phyloP scores from a whole-genome alignment of 73 alveolate genomes.

The Paramecium biaurelia region DNA sequence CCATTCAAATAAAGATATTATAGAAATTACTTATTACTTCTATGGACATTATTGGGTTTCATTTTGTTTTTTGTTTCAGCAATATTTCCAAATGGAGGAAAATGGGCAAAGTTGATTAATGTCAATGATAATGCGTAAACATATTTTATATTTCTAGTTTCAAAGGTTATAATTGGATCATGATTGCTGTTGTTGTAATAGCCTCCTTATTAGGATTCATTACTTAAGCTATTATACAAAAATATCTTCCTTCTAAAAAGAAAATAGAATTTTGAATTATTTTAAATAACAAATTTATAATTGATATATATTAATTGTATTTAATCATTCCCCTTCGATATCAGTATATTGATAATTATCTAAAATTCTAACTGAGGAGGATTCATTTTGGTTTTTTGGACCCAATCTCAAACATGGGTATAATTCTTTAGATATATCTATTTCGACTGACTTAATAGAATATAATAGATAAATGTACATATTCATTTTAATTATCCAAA shows the following conservation, averaged over 20 bases:
- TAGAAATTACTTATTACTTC: background rate
- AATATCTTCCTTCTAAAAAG: background rate
- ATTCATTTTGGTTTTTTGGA: background rate
- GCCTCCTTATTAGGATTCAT: background rate
- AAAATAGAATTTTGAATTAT: background rate
- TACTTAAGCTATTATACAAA: background rate
- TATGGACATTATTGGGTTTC: background rate
- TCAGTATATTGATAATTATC: background rate
- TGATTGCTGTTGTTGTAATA: background rate
- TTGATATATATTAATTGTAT: background rate
- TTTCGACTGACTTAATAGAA: background rate
- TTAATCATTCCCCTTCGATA: background rate
- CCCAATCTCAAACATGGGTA: background rate
- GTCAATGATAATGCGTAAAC: background rate
- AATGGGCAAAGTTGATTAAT: conserved; percentile 12
- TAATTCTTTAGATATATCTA: background rate
- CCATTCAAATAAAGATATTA: conserved; percentile 15
- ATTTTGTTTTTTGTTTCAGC: background rate
- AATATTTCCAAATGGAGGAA: background rate
- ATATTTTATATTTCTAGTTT: background rate
- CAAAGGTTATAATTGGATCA: conserved; percentile 31
- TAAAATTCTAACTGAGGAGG: background rate
- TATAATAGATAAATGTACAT: background rate
- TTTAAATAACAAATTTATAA: background rate
- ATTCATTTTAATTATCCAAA: background rate